Evolutionary conservation across 345 rosid species (phyloP).

Genomic region (Arabis alpina): DNA sequence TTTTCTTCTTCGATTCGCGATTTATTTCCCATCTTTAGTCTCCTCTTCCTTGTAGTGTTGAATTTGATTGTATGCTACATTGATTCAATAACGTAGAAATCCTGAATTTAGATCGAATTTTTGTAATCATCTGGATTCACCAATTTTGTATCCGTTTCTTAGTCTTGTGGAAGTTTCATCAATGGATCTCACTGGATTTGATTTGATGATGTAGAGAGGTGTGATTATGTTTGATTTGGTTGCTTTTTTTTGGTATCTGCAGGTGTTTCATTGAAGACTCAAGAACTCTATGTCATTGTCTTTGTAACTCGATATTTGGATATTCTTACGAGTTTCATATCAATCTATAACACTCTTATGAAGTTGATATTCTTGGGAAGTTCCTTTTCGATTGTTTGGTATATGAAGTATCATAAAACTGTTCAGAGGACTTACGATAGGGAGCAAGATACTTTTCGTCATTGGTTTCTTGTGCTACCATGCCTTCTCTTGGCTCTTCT

Average conservation of each 20-base stretch:
- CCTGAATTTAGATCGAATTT: background rate
- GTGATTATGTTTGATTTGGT: background rate
- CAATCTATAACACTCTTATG: constrained; percentile 67
- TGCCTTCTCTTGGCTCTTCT: constrained; percentile 71
- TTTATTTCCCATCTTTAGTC: background rate
- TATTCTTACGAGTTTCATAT: constrained; percentile 59
- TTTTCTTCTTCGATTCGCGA: background rate
- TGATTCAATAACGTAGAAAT: background rate
- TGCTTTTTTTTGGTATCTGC: constrained; percentile 21
- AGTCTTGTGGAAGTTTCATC: background rate
- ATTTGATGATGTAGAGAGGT: background rate
- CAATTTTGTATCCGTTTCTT: background rate
- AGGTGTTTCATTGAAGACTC: constrained; percentile 88
- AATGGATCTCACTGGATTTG: background rate
- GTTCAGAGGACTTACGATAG: constrained; percentile 54
- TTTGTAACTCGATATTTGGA: constrained; percentile 78
- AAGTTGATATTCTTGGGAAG: constrained; percentile 54
- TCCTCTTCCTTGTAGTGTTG: background rate
- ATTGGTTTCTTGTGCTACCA: constrained; percentile 60
- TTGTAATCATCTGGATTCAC: background rate
- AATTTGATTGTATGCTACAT: too few relatives aligned
- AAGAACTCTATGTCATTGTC: constrained; percentile 80
- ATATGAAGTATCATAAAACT: constrained; percentile 56
- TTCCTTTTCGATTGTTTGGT: constrained; percentile 55
- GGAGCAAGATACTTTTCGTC: constrained; percentile 70